Evolutionary conservation across 2,329 filamentous ascomycete species (phyloP).

Genomic region (Pezicula rhizophila): DNA sequence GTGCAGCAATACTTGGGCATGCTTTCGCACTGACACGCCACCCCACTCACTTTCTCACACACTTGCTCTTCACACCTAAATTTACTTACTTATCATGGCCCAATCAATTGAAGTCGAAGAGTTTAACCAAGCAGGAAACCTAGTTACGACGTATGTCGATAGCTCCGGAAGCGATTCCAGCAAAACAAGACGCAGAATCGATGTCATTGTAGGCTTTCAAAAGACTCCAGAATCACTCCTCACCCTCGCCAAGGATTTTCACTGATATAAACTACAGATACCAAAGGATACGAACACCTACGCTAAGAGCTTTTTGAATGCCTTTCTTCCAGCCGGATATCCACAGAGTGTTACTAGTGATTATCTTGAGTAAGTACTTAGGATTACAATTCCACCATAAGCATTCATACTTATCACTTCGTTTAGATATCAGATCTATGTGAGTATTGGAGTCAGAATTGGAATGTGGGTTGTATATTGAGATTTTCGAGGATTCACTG

Average conservation of each 20-base stretch:
- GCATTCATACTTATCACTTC: constrained; percentile 4
- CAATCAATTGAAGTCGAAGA: constrained; percentile 18
- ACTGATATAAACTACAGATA: constrained; percentile 10
- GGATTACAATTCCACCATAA: neutral
- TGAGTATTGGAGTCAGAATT: constrained; percentile 39
- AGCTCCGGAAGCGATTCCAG: constrained; percentile 2
- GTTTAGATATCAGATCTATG: constrained; percentile 61
- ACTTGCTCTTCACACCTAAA: neutral
- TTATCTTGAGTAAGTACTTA: constrained; percentile 52
- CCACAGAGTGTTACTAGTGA: constrained; percentile 66
- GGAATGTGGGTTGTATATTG: neutral
- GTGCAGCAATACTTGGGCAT: too few species aligned
- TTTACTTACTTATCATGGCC: neutral
- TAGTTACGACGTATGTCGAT: constrained; percentile 25
- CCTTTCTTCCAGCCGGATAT: constrained; percentile 64
- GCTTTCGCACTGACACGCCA: too few species aligned
- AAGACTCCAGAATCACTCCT: neutral
- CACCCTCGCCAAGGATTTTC: neutral
- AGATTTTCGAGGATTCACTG: constrained; percentile 44
- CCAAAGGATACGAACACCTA: constrained; percentile 19
- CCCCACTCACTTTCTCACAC: constrained; percentile 1
- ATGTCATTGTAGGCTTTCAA: constrained; percentile 18
- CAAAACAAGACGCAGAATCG: constrained; percentile 11
- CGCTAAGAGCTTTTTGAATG: constrained; percentile 38
- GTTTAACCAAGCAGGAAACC: constrained; percentile 25